A percentile compares a stretch with the other conserved stretches of the same genome.
Conservation (phyloP, 2,329 filamentous ascomycete genomes). For the Cladosporium phlei region DNA sequence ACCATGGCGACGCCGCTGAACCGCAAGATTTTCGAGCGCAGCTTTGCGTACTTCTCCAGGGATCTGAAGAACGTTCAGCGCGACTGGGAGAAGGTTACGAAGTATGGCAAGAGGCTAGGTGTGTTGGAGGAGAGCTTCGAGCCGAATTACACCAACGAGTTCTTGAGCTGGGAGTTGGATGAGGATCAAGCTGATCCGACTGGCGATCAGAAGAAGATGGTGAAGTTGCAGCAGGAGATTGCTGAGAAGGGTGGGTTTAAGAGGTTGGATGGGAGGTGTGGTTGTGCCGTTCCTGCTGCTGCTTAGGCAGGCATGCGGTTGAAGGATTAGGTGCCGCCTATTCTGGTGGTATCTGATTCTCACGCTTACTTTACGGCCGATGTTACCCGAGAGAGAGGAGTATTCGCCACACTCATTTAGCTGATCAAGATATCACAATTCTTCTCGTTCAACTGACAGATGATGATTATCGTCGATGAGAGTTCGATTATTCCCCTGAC, state of each 20-base stretch:
- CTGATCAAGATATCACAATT: too few species aligned
- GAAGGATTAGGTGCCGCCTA: too few species aligned
- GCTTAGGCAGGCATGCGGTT: slow-evolving; percentile 1
- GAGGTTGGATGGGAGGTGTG: slow-evolving; percentile 37
- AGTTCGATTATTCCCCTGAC: too few species aligned
- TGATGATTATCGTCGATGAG: too few species aligned
- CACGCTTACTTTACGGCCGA: too few species aligned
- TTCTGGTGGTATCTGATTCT: neutral
- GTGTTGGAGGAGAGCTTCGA: slow-evolving; percentile 60
- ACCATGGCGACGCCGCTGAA: slow-evolving; percentile 64
- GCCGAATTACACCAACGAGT: slow-evolving; percentile 72
- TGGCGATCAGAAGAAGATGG: slow-evolving; percentile 73
- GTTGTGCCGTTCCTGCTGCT: slow-evolving; percentile 15
- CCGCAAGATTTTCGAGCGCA: slow-evolving; percentile 74
- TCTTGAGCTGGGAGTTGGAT: slow-evolving; percentile 61
- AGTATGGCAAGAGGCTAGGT: slow-evolving; percentile 68
- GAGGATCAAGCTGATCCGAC: slow-evolving; percentile 61
- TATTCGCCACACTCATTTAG: too few species aligned
- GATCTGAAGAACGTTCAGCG: slow-evolving; percentile 70
- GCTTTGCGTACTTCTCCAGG: slow-evolving; percentile 69
- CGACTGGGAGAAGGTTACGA: slow-evolving; percentile 74
- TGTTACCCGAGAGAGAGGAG: too few species aligned
- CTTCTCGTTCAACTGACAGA: too few species aligned
- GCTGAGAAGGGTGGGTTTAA: slow-evolving; percentile 62
- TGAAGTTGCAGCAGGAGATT: slow-evolving; percentile 61